Evolutionary conservation across 768 basidiomycete genomes (phyloP).

Genomic region (Suillus weaverae): DNA sequence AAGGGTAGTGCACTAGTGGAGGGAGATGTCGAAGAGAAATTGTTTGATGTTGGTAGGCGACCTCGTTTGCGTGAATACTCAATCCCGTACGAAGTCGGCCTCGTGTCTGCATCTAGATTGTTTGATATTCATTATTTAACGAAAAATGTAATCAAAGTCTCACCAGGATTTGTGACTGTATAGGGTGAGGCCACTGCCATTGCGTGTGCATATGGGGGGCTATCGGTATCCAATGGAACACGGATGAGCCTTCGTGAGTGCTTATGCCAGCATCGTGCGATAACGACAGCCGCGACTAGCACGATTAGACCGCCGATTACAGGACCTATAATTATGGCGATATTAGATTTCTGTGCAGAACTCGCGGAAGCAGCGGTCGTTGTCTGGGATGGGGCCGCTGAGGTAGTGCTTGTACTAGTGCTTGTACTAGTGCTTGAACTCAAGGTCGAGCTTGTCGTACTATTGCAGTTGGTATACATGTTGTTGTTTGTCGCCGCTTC

Average conservation of each 20-base stretch:
- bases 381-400: conserved; percentile 4
- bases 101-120: not conserved
- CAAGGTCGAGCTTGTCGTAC: conserved; percentile 3
- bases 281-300: not conserved
- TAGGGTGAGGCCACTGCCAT: conserved; percentile 3
- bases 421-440: conserved; percentile 4
- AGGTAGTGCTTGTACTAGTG: conserved; percentile 4
- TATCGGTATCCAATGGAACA: not conserved
- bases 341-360: not conserved
- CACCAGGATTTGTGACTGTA: not conserved
- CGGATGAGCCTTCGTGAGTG: not conserved
- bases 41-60: not conserved
- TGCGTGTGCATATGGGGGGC: not conserved
- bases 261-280: conserved; percentile 5
- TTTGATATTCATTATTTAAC: not conserved
- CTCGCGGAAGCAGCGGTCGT: not conserved
- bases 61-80: not conserved
- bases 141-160: not conserved
- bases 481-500: conserved; percentile 25
- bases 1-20: not conserved
- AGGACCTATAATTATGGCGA: conserved; percentile 4
- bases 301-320: conserved; percentile 6
- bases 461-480: conserved; percentile 30
- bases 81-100: not conserved
- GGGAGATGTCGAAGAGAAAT: not conserved